Evolutionary conservation across 2,329 filamentous ascomycete species (phyloP), one percentile per base, ranked within the genome.

Genomic region (Amylocarpus encephaloides): DNA sequence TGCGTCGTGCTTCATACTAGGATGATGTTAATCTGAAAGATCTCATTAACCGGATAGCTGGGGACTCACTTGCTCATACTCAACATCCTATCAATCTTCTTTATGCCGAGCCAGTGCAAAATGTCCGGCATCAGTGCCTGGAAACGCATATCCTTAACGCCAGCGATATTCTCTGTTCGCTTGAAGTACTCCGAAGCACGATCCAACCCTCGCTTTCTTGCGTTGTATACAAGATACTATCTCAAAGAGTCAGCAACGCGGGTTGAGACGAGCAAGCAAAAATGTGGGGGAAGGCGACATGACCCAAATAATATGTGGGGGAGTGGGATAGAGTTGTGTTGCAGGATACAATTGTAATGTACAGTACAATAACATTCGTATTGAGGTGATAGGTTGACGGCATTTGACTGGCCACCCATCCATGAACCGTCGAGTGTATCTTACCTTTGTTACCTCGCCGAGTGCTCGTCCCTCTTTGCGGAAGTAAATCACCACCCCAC

Each of bases 71-170:
- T 95, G 71, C 88, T 95, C 93, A 97, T 97, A 73, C 88, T 95
- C 62, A 96, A 74, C 93, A 97, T 98, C 53, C 91, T 80, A 68
- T 98, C 93, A 65, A 98, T 97, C 77, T 97, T 97, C 67, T 87
- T 93, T 66, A 98, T 96, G 55, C 93, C 93, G 29, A 98, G 80
- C 93, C 93, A 97, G 71, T 97, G 93, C 48, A 97, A 77, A 59
- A 97, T 95, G 67, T 95, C 90, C 32, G 93, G 92, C 93, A 97
- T 97, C 48, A 98, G 76, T 26, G 92, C 92, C 73, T 97, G 93
- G 77, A 97, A 97, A 35, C 93, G 84, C 92, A 97, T 97, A 61
- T 83, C 86, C 69, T 95, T 95, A 59, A 97, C 92, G 54, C 93
- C 93, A 7, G 93, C 93, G 66, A 98, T 94, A 67, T 96, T 95